Percentiles rank a stretch among this genome's conserved stretches.
These are phyloP conservation scores for Astragalus membranaceus DNA, from an alignment of 306 rosid species.

Conservation along the genomic window DNA sequence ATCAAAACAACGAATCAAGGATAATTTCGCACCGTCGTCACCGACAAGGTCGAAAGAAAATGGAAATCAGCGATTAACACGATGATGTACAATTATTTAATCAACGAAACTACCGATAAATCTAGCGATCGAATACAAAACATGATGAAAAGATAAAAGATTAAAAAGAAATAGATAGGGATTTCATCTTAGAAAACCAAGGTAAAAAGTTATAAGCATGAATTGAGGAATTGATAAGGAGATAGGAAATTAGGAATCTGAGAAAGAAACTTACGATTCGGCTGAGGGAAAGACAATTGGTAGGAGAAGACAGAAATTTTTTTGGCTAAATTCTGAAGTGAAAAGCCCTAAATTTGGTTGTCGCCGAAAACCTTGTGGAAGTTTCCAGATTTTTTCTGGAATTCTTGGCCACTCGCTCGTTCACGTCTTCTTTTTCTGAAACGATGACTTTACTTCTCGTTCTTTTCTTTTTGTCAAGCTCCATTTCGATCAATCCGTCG, in stretches of 20 bases:
- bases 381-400: conserved; percentile 15
- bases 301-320: not conserved
- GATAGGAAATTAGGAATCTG: not conserved
- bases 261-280: conserved; percentile 24
- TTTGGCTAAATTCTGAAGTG: not conserved
- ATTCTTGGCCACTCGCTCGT: not conserved
- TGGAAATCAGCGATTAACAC: not conserved
- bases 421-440: not conserved
- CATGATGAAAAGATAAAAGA: not conserved
- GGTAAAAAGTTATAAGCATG: not conserved
- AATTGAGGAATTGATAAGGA: not conserved
- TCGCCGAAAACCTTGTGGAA: conserved; percentile 10
- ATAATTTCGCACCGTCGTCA: not conserved
- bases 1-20: not conserved
- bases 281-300: not conserved
- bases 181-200: not conserved
- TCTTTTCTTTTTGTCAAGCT: not conserved
- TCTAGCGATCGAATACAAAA: not conserved
- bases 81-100: not conserved
- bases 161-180: not conserved
- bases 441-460: no score
- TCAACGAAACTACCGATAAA: not conserved
- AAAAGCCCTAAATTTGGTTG: conserved; percentile 13
- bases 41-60: not conserved
- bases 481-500: no score